Evolutionary conservation across 2,329 filamentous ascomycete species (phyloP).

Genomic region (Colletotrichum caudatum): DNA sequence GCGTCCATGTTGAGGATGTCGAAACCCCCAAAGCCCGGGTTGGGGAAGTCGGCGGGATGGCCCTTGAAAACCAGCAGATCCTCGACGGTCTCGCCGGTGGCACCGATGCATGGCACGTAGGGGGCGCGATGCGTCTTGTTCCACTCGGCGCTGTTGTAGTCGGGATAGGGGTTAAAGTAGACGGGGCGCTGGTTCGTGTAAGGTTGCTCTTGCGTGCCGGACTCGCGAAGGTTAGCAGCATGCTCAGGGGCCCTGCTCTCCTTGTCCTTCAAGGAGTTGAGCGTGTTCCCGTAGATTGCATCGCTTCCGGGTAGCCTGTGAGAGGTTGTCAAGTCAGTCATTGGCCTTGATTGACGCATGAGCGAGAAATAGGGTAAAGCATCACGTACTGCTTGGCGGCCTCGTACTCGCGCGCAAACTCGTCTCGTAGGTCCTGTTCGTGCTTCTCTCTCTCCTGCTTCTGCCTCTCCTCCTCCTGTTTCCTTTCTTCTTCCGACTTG

Average conservation of each 20-base stretch:
- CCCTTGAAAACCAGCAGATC: slow-evolving; percentile 76
- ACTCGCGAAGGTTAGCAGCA: slow-evolving; percentile 40
- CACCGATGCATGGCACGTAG: slow-evolving; percentile 74
- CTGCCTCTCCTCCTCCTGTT: slow-evolving; percentile 35
- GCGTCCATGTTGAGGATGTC: slow-evolving; percentile 70
- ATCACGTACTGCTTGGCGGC: slow-evolving; percentile 55
- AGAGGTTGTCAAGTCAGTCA: slow-evolving; percentile 23
- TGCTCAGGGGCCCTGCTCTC: slow-evolving; percentile 53
- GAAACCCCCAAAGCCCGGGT: slow-evolving; percentile 73
- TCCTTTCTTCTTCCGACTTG: slow-evolving; percentile 39
- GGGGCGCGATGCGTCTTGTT: slow-evolving; percentile 65
- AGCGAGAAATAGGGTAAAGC: slow-evolving; percentile 6
- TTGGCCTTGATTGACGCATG: slow-evolving; percentile 26
- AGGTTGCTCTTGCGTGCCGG: slow-evolving; percentile 47
- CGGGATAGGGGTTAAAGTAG: slow-evolving; percentile 77
- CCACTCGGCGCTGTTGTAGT: slow-evolving; percentile 75
- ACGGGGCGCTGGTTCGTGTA: slow-evolving; percentile 59
- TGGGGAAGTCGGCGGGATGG: slow-evolving; percentile 68
- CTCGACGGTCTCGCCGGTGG: slow-evolving; percentile 68
- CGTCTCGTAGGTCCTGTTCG: slow-evolving; percentile 49
- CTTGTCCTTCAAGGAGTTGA: slow-evolving; percentile 59
- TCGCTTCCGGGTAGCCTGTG: slow-evolving; percentile 60
- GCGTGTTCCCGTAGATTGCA: slow-evolving; percentile 68
- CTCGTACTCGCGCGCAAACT: slow-evolving; percentile 51
- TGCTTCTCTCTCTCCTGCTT: slow-evolving; percentile 45